Evolutionary conservation across 2,329 filamentous ascomycete species (phyloP), one percentile per base, ranked within the genome.

Genomic region (Penicillium sp.): DNA sequence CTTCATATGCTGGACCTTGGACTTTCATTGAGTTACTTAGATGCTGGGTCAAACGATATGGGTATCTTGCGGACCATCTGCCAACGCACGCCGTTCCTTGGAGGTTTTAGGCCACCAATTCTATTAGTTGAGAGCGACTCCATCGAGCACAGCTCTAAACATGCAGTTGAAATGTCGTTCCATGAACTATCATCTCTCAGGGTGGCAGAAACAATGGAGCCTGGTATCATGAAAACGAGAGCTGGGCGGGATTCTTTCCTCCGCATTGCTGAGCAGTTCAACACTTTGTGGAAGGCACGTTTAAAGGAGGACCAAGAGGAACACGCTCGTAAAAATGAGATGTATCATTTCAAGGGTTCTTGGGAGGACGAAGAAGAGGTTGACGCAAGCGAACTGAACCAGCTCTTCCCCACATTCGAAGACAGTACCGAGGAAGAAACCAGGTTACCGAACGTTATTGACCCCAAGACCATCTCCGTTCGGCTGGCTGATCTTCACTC

Each of bases 281-380:
- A 93, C 71, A 80, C 87, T 17, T 85, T 93, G 55, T 99, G 94
- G 93, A 91, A 87, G 68, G 85, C 86, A 55, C 90, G 90, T 71
- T 85, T 97, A 2, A 86, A 90, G 57, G 83, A 87, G 21, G 93
- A 97, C 66, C 90, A 92, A 69, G 87, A 89, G 69, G 86, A 91
- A 51, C 88, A 91, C 67, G 89, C 91, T 19, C 85, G 86, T 30
- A 91, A 90, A 64, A 87, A 86, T 5, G 93, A 91, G 65, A 78
- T 96, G 45, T 99, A 96, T 76, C 89, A 88, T 21, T 97, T 95
- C 79, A 87, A 88, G 65, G 94, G 93, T 35, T 89, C 88, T 45
- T 80, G 86, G 45, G 90, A 93, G 64, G 89, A 93, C 52, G 88
- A 91, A 66, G 90, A 96, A 60, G 89, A 91, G 69, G 82, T 86